phyloP scores from a whole-genome alignment of 225 moss, liverwort and hornwort genomes.

The Takakia lepidozioides region DNA sequence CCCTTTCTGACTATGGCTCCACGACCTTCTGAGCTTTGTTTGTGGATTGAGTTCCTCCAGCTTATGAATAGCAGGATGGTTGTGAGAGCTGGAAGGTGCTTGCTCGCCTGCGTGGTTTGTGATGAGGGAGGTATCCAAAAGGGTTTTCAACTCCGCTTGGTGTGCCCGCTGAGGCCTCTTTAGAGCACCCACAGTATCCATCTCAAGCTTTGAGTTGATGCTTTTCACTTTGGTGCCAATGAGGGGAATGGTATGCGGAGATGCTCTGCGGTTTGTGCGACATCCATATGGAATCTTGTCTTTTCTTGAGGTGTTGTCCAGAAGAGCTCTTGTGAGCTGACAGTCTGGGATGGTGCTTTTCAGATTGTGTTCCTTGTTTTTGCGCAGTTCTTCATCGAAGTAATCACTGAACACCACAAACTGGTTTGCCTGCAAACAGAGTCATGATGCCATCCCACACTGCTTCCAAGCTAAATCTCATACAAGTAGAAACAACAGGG shows the following conservation, averaged over 20 bases:
- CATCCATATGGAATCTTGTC: conserved; percentile 60
- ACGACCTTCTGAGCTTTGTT: conserved; percentile 8
- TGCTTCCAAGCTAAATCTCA: too few species aligned
- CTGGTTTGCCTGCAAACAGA: conserved; percentile 61
- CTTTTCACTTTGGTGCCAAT: conserved; percentile 34
- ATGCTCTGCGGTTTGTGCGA: conserved; percentile 47
- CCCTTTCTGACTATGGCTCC: too few species aligned
- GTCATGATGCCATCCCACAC: too few species aligned
- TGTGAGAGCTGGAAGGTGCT: conserved; percentile 12
- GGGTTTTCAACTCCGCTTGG: conserved; percentile 11
- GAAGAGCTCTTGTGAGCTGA: too few species aligned
- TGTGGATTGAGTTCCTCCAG: too few species aligned
- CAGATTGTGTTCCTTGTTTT: conserved; percentile 17
- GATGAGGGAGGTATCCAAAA: not conserved
- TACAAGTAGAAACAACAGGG: too few species aligned
- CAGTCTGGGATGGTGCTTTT: conserved; percentile 6
- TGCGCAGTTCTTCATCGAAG: conserved; percentile 54
- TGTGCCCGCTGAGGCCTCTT: too few species aligned
- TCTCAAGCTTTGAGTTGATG: conserved; percentile 20
- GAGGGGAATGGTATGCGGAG: conserved; percentile 19
- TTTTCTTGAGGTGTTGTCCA: too few species aligned
- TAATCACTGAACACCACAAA: conserved; percentile 90
- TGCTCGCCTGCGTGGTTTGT: conserved; percentile 1
- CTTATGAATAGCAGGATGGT: too few species aligned
- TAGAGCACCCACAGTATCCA: too few species aligned